Evolutionary conservation across 106 monocot genomes (phyloP).

Genomic region (Dendrobium chrysotoxum): DNA sequence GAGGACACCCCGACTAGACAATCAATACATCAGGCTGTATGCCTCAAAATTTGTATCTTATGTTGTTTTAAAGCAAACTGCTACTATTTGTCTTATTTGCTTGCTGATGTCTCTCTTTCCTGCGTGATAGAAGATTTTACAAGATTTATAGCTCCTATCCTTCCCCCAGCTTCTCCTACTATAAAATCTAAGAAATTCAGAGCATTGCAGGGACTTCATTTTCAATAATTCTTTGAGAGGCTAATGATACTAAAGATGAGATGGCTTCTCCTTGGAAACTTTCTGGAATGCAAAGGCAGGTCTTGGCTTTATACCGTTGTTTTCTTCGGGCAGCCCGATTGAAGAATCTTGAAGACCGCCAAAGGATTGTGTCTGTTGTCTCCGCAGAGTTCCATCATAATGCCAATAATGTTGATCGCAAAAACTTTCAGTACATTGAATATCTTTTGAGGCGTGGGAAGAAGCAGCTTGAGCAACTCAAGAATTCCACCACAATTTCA

Average conservation of each 20-base stretch:
- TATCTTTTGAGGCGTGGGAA: slow-evolving; percentile 73
- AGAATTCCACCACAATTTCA: slow-evolving; percentile 43
- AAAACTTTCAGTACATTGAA: slow-evolving; percentile 76
- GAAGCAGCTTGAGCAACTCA: slow-evolving; percentile 87
- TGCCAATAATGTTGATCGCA: slow-evolving; percentile 59
- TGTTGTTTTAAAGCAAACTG: background rate
- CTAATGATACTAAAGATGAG: slow-evolving; percentile 4
- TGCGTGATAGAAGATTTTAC: background rate
- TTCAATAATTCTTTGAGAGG: background rate
- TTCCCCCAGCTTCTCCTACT: background rate
- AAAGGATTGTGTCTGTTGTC: slow-evolving; percentile 52
- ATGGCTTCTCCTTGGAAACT: slow-evolving; percentile 42
- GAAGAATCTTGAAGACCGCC: slow-evolving; percentile 60
- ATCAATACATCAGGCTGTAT: too few species aligned
- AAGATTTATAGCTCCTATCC: too few species aligned
- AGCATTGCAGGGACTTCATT: background rate
- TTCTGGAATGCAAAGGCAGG: slow-evolving; percentile 89
- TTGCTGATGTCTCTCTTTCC: background rate
- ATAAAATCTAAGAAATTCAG: background rate
- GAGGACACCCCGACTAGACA: too few species aligned
- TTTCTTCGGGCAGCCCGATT: slow-evolving; percentile 74
- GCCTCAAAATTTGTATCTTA: too few species aligned
- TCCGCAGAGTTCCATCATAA: slow-evolving; percentile 75
- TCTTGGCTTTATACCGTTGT: slow-evolving; percentile 58
- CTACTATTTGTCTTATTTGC: background rate